Conservation (phyloP, 176 grass and related monocot species). For the Triticum turgidum region DNA sequence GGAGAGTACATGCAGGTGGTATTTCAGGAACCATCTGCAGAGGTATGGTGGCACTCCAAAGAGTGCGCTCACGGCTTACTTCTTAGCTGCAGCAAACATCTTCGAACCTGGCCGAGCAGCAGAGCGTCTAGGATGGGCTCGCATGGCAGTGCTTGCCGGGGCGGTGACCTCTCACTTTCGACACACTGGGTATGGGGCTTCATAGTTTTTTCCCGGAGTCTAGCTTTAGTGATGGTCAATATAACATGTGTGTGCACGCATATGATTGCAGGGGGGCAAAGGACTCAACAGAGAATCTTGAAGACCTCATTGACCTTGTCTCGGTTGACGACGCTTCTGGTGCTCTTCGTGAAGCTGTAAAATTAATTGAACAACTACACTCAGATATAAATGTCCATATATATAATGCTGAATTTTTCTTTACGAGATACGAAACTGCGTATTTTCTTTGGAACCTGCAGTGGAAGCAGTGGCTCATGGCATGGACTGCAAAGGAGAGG, state of each 20-base stretch:
- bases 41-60: not conserved
- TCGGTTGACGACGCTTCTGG: not conserved
- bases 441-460: not conserved
- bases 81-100: slow-evolving; percentile 49
- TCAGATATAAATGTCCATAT: not conserved
- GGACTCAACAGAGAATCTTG: not conserved
- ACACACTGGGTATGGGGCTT: too few species aligned
- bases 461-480: slow-evolving; percentile 61
- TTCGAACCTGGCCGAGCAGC: slow-evolving; percentile 44
- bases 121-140: slow-evolving; percentile 49
- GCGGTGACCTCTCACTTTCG: slow-evolving; percentile 19
- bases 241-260: not conserved
- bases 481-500: not conserved
- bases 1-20: slow-evolving; percentile 41
- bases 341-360: slow-evolving; percentile 14
- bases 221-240: too few species aligned
- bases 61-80: slow-evolving; percentile 34
- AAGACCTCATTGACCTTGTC: not conserved
- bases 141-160: slow-evolving; percentile 17
- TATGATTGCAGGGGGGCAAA: not conserved
- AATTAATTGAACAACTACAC: not conserved
- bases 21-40: slow-evolving; percentile 5
- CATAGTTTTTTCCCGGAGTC: not conserved
- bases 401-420: not conserved
- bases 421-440: too few species aligned